Conservation (phyloP, 805 yeast genomes). For the Candida ipomoeae region DNA sequence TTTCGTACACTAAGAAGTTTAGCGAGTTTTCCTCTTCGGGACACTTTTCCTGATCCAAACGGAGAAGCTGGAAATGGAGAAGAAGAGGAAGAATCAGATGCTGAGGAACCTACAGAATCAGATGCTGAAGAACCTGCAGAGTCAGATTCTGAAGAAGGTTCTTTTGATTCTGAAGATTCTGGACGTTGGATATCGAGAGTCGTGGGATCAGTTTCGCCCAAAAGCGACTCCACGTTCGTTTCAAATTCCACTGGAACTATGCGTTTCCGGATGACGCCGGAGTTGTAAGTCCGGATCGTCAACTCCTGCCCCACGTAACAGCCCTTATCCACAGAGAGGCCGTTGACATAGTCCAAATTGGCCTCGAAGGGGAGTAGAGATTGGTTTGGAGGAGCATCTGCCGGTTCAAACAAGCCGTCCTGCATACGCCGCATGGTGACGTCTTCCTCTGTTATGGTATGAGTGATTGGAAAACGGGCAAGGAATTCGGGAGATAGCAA, state of each 20-base stretch:
- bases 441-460: conserved; percentile 54
- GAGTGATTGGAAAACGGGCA: conserved; percentile 32
- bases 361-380: conserved; percentile 71
- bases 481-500: conserved; percentile 28
- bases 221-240: conserved; percentile 8
- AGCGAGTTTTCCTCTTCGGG: conserved; percentile 36
- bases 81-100: background rate
- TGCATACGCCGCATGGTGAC: conserved; percentile 40
- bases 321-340: conserved; percentile 84
- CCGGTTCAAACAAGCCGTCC: conserved; percentile 38
- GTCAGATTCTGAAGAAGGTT: background rate
- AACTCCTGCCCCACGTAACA: conserved; percentile 96
- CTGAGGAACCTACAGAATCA: too few relatives aligned
- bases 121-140: background rate
- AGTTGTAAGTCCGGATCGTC: conserved; percentile 80
- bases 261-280: conserved; percentile 80
- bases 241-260: conserved; percentile 59
- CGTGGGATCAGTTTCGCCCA: conserved; percentile 9
- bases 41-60: conserved; percentile 12
- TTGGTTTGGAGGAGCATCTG: conserved; percentile 28
- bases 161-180: too few relatives aligned
- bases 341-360: conserved; percentile 76
- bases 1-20: conserved; percentile 52
- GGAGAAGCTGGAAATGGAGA: conserved; percentile 11
- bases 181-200: conserved; percentile 14